These are phyloP conservation scores for Xylaria nigripes DNA, from an alignment of 495 filamentous ascomycete genomes.

Conservation along the genomic window DNA sequence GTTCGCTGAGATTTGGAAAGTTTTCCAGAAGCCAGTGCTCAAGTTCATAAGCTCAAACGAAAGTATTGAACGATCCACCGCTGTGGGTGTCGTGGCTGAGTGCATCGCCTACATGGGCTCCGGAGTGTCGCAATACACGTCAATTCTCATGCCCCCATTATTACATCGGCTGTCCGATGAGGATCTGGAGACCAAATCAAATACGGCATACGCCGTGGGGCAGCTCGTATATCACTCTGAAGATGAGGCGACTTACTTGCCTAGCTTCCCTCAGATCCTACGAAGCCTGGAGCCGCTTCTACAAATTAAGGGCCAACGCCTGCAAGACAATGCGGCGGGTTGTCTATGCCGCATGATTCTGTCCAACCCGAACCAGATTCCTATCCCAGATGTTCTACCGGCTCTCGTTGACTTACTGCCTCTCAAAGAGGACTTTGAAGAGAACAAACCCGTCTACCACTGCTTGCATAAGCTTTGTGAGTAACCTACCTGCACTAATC, in stretches of 20 bases:
- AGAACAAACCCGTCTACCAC: constrained; percentile 86
- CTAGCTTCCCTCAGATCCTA: constrained; percentile 67
- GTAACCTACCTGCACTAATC: constrained; percentile 26
- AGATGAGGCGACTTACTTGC: constrained; percentile 59
- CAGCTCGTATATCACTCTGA: constrained; percentile 73
- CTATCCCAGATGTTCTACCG: constrained; percentile 71
- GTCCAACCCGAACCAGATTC: constrained; percentile 68
- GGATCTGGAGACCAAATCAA: constrained; percentile 87
- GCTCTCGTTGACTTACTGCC: constrained; percentile 71
- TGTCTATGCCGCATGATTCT: constrained; percentile 90
- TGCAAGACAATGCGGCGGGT: constrained; percentile 89
- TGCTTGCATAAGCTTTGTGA: constrained; percentile 82
- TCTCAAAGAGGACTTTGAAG: constrained; percentile 88
- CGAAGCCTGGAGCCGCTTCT: constrained; percentile 77
- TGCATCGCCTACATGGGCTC: constrained; percentile 78
- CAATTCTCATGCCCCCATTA: constrained; percentile 66
- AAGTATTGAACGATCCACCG: constrained; percentile 74
- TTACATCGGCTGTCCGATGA: constrained; percentile 83
- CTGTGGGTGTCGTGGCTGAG: constrained; percentile 87
- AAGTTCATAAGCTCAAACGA: constrained; percentile 82
- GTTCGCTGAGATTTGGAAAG: constrained; percentile 83
- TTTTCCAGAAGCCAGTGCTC: constrained; percentile 82
- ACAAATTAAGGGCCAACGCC: constrained; percentile 60
- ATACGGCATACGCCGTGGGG: constrained; percentile 84
- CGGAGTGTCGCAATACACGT: constrained; percentile 68